phyloP scores from a whole-genome alignment of 2,329 filamentous ascomycete genomes.

The Alternaria brassicicola region DNA sequence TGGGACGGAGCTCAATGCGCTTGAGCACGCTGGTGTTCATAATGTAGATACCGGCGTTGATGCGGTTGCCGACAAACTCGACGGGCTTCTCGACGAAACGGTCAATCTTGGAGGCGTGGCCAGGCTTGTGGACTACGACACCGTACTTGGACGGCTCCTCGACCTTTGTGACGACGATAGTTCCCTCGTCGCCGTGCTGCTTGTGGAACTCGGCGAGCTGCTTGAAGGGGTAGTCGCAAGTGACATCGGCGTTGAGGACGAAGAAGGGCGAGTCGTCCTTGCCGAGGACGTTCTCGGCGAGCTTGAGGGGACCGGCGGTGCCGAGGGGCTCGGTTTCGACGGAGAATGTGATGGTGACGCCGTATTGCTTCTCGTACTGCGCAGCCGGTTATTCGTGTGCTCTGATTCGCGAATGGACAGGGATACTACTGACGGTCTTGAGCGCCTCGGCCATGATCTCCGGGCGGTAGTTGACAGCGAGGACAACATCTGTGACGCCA shows the following conservation, averaged over 20 bases:
- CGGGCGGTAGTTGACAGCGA: conserved; percentile 97
- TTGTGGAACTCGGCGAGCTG: conserved; percentile 92
- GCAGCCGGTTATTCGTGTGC: conserved; percentile 18
- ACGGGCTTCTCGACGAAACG: conserved; percentile 99
- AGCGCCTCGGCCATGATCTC: conserved; percentile 96
- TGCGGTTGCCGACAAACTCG: conserved; percentile 97
- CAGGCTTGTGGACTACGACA: conserved; percentile 96
- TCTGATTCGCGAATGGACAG: background rate
- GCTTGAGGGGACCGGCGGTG: conserved; percentile 92
- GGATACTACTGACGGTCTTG: conserved; percentile 71
- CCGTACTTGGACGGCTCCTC: conserved; percentile 99
- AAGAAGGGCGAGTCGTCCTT: conserved; percentile 97
- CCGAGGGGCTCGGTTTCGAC: conserved; percentile 95
- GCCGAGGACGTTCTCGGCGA: conserved; percentile 87
- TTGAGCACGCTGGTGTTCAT: conserved; percentile 89
- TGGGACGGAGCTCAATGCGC: conserved; percentile 94
- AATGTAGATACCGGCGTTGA: conserved; percentile 98
- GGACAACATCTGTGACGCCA: conserved; percentile 95
- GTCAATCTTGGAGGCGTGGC: conserved; percentile 89
- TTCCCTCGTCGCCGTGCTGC: conserved; percentile 90
- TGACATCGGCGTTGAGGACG: conserved; percentile 97
- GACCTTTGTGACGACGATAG: conserved; percentile 97
- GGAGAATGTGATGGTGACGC: conserved; percentile 95
- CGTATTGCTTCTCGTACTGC: conserved; percentile 86
- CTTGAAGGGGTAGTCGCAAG: conserved; percentile 96